These are phyloP conservation scores for Silene conica DNA, from an alignment of 148 eudicot species.

Conservation along the genomic window DNA sequence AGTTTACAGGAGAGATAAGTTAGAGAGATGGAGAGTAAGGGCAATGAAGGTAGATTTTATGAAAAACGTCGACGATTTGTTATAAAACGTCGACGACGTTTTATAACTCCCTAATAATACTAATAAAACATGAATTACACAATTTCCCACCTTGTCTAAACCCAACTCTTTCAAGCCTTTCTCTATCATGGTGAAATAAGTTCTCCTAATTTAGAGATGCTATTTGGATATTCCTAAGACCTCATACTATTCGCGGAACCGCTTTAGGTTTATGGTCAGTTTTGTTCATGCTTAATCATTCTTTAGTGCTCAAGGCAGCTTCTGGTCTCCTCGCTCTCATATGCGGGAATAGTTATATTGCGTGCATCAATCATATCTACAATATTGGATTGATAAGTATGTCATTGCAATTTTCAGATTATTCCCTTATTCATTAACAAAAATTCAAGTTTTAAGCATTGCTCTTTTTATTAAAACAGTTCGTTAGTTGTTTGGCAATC, in stretches of 20 bases:
- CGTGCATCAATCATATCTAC: conserved; percentile 98
- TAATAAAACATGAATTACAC: conserved; percentile 6
- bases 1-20: too few relatives aligned
- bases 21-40: too few relatives aligned
- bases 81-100: too few relatives aligned
- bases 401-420: conserved; percentile 26
- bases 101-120: too few relatives aligned
- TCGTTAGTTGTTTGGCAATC: neutral
- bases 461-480: neutral
- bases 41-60: too few relatives aligned
- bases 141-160: conserved; percentile 13
- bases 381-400: conserved; percentile 99
- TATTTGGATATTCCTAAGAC: conserved; percentile 93
- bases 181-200: conserved; percentile 50
- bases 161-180: too few relatives aligned
- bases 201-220: conserved; percentile 65
- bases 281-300: conserved; percentile 18
- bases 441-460: neutral
- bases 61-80: too few relatives aligned
- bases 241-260: conserved; percentile 98
- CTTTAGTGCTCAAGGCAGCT: conserved; percentile 72
- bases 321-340: too few relatives aligned
- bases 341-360: conserved; percentile 96
- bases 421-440: neutral
- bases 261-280: conserved; percentile 82